Conservation (phyloP, 1,284 basidiomycete species). For the Ustilago nuda region DNA sequence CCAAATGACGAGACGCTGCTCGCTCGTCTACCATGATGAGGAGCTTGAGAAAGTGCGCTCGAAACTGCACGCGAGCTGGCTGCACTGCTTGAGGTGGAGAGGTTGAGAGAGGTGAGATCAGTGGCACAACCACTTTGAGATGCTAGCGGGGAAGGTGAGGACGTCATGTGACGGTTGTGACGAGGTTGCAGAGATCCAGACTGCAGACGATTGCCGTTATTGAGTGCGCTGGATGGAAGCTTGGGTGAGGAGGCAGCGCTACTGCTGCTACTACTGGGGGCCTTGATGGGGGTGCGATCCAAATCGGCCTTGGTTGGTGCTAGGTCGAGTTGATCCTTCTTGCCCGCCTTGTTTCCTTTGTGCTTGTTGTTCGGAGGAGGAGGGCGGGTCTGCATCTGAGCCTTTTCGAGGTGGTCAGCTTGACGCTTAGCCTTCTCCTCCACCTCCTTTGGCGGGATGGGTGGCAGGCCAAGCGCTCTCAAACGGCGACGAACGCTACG, state of each 20-base stretch:
- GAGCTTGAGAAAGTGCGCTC: constrained; percentile 17
- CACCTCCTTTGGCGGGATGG: constrained; percentile 52
- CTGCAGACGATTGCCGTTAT: constrained; percentile 8
- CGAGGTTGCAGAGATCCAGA: constrained; percentile 19
- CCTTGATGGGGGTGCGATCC: constrained; percentile 41
- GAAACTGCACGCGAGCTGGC: constrained; percentile 30
- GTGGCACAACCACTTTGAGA: constrained; percentile 40
- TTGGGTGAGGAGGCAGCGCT: constrained; percentile 25
- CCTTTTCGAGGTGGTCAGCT: constrained; percentile 38
- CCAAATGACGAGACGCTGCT: constrained; percentile 53
- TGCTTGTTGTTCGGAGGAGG: constrained; percentile 12
- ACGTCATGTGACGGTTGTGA: constrained; percentile 17
- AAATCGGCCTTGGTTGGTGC: constrained; percentile 9
- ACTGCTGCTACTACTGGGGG: constrained; percentile 18
- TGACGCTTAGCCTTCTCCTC: constrained; percentile 37
- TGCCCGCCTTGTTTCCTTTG: constrained; percentile 23
- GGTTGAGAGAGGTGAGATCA: constrained; percentile 26
- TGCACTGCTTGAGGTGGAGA: constrained; percentile 6
- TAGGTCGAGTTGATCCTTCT: constrained; percentile 20
- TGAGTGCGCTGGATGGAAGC: not conserved
- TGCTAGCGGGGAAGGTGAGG: constrained; percentile 40
- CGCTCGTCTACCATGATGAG: constrained; percentile 43
- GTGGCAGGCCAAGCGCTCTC: constrained; percentile 70
- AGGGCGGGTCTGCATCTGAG: constrained; percentile 7
- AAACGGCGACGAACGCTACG: constrained; percentile 86